Evolutionary conservation across 352 stramenopile genomes (phyloP).

Genomic region (Globisporangium okanoganense): DNA sequence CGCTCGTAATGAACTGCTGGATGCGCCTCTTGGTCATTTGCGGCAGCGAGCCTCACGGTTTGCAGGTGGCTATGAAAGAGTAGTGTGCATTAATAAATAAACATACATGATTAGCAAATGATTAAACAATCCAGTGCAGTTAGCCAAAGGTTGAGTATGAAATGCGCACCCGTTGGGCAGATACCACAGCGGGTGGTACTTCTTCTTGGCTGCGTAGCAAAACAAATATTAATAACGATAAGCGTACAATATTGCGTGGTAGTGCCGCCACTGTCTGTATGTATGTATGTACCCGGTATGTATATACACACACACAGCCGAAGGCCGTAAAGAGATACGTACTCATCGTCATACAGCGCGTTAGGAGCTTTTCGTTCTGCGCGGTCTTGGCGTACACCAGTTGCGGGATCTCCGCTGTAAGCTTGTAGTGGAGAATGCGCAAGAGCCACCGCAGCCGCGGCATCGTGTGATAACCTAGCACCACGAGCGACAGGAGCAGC

Average conservation of each 20-base stretch:
- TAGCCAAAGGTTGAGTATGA: background rate
- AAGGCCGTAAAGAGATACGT: too few relatives aligned
- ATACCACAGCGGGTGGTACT: constrained; percentile 54
- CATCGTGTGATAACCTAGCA: constrained; percentile 4
- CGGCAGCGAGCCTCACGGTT: constrained; percentile 38
- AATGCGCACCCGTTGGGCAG: constrained; percentile 44
- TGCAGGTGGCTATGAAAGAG: constrained; percentile 38
- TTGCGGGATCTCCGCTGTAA: constrained; percentile 35
- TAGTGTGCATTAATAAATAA: background rate
- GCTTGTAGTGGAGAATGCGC: constrained; percentile 23
- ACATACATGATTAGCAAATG: too few relatives aligned
- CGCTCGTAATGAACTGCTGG: constrained; percentile 50
- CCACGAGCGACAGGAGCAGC: constrained; percentile 1
- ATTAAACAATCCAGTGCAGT: too few relatives aligned
- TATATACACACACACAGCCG: too few relatives aligned
- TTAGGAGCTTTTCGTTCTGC: constrained; percentile 33
- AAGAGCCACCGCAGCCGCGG: constrained; percentile 1
- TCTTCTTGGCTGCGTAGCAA: constrained; percentile 29
- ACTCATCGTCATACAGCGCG: constrained; percentile 40
- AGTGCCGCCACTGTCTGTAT: too few relatives aligned
- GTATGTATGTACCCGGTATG: too few relatives aligned
- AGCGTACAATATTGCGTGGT: constrained; percentile 19
- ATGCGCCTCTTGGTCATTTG: constrained; percentile 24
- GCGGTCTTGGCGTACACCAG: constrained; percentile 37
- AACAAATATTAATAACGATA: background rate